Conservation (phyloP, 2,329 filamentous ascomycete species). For the Pleomassaria siparia region DNA sequence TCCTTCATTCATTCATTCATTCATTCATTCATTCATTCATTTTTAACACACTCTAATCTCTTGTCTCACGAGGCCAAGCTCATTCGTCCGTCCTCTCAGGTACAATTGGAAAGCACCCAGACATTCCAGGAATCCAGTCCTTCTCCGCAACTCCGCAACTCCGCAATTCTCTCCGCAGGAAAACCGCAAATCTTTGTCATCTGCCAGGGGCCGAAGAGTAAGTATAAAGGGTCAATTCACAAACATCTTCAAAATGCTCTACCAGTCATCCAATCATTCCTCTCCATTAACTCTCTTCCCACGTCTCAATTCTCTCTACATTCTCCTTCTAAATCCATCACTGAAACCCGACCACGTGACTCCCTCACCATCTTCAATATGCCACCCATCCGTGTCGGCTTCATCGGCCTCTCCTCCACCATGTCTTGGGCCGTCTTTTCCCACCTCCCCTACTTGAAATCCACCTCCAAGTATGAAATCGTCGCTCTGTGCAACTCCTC, state of each 20-base stretch:
- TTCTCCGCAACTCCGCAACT: slow-evolving; percentile 11
- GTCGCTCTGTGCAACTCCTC: slow-evolving; percentile 52
- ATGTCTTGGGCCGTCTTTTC: slow-evolving; percentile 22
- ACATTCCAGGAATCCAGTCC: not conserved
- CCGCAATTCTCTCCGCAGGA: slow-evolving; percentile 18
- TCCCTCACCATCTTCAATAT: slow-evolving; percentile 10
- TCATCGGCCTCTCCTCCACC: slow-evolving; percentile 26
- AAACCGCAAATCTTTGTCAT: slow-evolving; percentile 11
- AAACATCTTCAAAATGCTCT: not conserved
- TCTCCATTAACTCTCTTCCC: not conserved
- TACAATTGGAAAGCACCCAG: slow-evolving; percentile 9
- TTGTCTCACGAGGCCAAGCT: not conserved
- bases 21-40: too few relatives aligned
- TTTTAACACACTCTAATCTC: too few relatives aligned
- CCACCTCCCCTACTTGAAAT: slow-evolving; percentile 42
- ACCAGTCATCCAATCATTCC: slow-evolving; percentile 3
- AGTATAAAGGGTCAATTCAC: not conserved
- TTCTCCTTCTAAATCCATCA: not conserved
- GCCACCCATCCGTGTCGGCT: slow-evolving; percentile 30
- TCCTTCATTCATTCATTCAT: too few relatives aligned
- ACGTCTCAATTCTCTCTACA: not conserved
- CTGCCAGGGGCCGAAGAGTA: not conserved
- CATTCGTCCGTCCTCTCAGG: not conserved
- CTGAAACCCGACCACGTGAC: not conserved
- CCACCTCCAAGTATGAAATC: slow-evolving; percentile 45